Evolutionary conservation across 2,329 filamentous ascomycete species (phyloP), one percentile per base, ranked within the genome.

Genomic region (Pseudogymnoascus sp.): DNA sequence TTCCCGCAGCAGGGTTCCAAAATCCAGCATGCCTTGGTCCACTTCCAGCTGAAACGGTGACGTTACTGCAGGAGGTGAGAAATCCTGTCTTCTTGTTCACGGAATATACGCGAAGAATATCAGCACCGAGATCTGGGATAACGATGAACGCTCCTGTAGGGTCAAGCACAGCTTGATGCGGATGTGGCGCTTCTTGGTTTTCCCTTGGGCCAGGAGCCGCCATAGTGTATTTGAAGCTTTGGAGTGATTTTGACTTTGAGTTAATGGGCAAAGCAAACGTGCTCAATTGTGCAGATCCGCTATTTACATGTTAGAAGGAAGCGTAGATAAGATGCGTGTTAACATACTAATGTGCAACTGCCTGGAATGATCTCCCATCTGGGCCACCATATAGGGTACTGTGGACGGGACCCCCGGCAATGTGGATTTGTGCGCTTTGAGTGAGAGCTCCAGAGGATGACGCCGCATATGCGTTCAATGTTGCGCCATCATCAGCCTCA

Each of bases 11-110:
- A 14, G 35, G 42, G 6, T 64, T 61, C 61, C 64, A 75, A 73
- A 83, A 83, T 4, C 75, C 72, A 12, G 75, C 80, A 65, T 83
- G 80, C 14, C 81, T 74, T 0, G 81, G 81, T 0, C 81, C 81
- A 11, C 71, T 76, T 14, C 78, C 80, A 1, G 70, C n/a, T 40
- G 68, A 33, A 53, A 74, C 62, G 16, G 72, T 62, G 12, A 76
- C 66, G n/a, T 62, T 38, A 1, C 75, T 71, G n/a, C 74, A 74
- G 28, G 73, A 68, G 10, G 70, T 69, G 1, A 76, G 71, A 2
- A 65, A 63, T 31, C 80, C 71, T 1, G 70, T 66, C 23, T 75
- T 76, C 2, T 70, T 75, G 64, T 78, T 70, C 64, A 81, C 77
- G 37, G 69, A 66, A 67, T 76, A 82, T 6, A 83, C 73, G 44